A percentile compares a stretch with the other conserved stretches of the same genome.
Conservation (phyloP, 768 basidiomycete species). For the Xerocomus brunneocitrinus region DNA sequence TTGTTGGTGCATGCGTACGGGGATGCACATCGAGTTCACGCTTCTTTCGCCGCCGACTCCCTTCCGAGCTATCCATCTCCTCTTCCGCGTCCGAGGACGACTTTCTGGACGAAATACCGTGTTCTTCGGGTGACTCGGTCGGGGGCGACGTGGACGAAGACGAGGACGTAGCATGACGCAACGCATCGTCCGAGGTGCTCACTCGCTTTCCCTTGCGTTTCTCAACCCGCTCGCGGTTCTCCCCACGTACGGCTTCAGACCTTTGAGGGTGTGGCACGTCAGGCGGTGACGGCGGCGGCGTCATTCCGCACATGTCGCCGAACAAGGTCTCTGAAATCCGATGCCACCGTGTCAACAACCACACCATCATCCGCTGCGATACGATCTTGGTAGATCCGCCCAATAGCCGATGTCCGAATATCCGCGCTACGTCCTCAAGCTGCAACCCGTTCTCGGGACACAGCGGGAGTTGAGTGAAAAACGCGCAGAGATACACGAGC, state of each 20-base stretch:
- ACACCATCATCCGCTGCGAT: slow-evolving; percentile 30
- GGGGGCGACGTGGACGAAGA: slow-evolving; percentile 15
- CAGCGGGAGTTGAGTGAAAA: slow-evolving; percentile 49
- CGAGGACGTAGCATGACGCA: neutral
- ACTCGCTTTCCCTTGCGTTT: slow-evolving; percentile 14
- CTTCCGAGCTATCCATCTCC: slow-evolving; percentile 9
- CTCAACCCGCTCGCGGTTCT: slow-evolving; percentile 6
- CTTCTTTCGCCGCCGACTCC: slow-evolving; percentile 18
- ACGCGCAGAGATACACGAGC: slow-evolving; percentile 42
- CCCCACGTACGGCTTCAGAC: neutral
- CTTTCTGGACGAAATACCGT: neutral
- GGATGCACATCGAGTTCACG: slow-evolving; percentile 11
- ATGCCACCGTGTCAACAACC: slow-evolving; percentile 29
- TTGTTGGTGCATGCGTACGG: neutral
- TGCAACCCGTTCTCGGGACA: slow-evolving; percentile 48
- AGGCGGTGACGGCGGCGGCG: slow-evolving; percentile 10
- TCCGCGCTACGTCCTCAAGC: slow-evolving; percentile 40
- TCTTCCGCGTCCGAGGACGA: slow-evolving; percentile 12
- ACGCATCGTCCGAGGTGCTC: neutral
- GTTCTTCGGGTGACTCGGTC: slow-evolving; percentile 11
- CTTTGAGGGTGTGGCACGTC: neutral
- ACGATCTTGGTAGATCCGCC: slow-evolving; percentile 28
- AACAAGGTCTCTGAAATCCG: slow-evolving; percentile 25
- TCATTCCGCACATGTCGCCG: slow-evolving; percentile 23
- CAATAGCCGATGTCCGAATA: slow-evolving; percentile 42